Base-by-base conservation (phyloP, 2,329 filamentous ascomycete genomes). In the Hypoxylon sp. region DNA sequence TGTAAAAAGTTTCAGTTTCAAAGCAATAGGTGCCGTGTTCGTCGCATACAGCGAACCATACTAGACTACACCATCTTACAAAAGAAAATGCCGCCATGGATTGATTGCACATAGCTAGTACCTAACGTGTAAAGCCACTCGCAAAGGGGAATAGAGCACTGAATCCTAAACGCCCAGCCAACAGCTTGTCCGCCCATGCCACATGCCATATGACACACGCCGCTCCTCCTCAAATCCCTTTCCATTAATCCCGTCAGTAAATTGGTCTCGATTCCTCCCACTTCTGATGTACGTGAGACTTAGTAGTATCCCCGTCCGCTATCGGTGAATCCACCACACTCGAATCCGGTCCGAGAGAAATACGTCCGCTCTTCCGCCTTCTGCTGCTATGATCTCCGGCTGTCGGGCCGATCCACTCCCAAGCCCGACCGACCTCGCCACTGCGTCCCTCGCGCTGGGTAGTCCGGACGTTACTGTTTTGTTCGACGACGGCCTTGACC, bases 401-500 rank as follows among this genome's bases (percentile, higher is more conserved):
- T 17, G 84, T 81, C 13, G 88, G 87, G 0, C 89, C 89, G 68
- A 91, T 91, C 89, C 89, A 91, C 76, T 91, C 90, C 89, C 89
- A 91, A 0, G 88, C 89, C 29, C 88, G 83, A 29, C 88, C 88
- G 31, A 92, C 86, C 75, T 91, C 90, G 35, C 89, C 90, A 72
- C 85, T 90, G 58, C 84, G 82, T 51, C 91, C 81, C 86, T 92
- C 83, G 83, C 94, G 82, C 86, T 94, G 81, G 81, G 87, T 84
- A 0, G 87, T 93, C 46, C 96, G 88, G 14, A 99, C 92, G 76
- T 99, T 99, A 67, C 93, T 92, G 79, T 99, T 99, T 80, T 91
- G 90, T 81, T 99, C 96, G 0, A 99, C 94, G 57, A 98, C 91
- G 56, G 85, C 88, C 72, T 90, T 88, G 19, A 99, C 96, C 54